Evolutionary conservation across 106 monocot genomes (phyloP), one percentile per base, ranked within the genome.

Genomic region (Allium fistulosum): DNA sequence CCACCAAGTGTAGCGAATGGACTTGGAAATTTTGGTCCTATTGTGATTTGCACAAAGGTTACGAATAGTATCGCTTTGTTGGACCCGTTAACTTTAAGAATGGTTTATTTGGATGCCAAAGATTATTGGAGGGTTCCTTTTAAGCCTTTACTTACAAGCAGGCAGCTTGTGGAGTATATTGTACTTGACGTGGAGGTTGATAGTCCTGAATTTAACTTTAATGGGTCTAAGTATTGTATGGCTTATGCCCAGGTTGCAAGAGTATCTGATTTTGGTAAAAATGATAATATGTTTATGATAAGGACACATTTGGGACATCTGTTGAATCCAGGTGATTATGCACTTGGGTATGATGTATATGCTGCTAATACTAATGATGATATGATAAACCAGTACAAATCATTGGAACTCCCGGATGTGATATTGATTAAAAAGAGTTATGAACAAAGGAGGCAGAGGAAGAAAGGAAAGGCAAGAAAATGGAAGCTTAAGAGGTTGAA

Each of bases 341-440:
- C 84, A 4, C 86, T 92, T 27, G 96, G 96, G 15, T 92, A 97
- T 62, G 96, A 97, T 69, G 26, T 92, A 4, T 89, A 84, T 63
- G 80, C 72, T 6, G 84, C 96, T 10, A 97, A 97, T 51, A 75
- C 56, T 10, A 92, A 89, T 47, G 89, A 97, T 51, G 10, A 57
- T n/a, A 92, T 88, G 52, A 51, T 89, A 7, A 84, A 86, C 26
- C 82, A 82, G 63, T 78, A 89, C 55, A 88, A 76, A 49, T 79
- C 82, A 2, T 77, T 92, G 63, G 70, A 72, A 17, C 14, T 81
- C 7, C 85, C 85, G 14, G 75, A 85, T n/a, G 88, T 64, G 1
- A 53, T 97, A 26, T 75, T 97, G 67, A 69, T 97, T 1, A 97
- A 92, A 84, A 97, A 89, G 77, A 92, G 92, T 65, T 87, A 84